Conservation (phyloP, 2,329 filamentous ascomycete genomes). For the Exserohilum rostratum region DNA sequence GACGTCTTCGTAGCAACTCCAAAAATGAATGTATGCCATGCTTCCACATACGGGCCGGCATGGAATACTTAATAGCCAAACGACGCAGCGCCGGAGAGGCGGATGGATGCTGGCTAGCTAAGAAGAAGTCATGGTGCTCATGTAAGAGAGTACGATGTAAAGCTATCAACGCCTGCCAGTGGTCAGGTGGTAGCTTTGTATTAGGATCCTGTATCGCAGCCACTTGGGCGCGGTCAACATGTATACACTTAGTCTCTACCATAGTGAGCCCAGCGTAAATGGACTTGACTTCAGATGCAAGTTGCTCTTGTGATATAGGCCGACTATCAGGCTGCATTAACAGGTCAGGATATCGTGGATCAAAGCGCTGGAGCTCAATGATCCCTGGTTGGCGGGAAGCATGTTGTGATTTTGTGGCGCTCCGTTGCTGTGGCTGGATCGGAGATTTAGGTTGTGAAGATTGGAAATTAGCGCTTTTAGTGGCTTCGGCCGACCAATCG, state of each 20-base stretch:
- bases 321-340: constrained; percentile 67
- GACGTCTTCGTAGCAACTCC: constrained; percentile 67
- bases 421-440: constrained; percentile 19
- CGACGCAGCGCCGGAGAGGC: constrained; percentile 70
- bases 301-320: constrained; percentile 76
- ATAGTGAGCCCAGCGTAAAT: constrained; percentile 85
- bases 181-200: constrained; percentile 62
- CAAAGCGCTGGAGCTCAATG: constrained; percentile 39
- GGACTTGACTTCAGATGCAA: constrained; percentile 79
- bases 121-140: constrained; percentile 69
- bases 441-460: constrained; percentile 18
- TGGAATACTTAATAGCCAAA: constrained; percentile 80
- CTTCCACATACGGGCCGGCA: constrained; percentile 94
- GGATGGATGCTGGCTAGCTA: constrained; percentile 82
- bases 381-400: constrained; percentile 39
- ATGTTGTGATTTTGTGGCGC: constrained; percentile 15
- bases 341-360: constrained; percentile 49
- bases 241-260: constrained; percentile 86
- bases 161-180: constrained; percentile 84
- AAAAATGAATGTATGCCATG: constrained; percentile 88
- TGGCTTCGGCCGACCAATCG: constrained; percentile 31
- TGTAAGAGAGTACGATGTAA: constrained; percentile 80
- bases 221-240: constrained; percentile 72
- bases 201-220: constrained; percentile 58
- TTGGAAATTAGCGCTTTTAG: constrained; percentile 25